These are phyloP conservation scores for Trametes elegans DNA, from an alignment of 768 basidiomycete species.

Conservation along the genomic window DNA sequence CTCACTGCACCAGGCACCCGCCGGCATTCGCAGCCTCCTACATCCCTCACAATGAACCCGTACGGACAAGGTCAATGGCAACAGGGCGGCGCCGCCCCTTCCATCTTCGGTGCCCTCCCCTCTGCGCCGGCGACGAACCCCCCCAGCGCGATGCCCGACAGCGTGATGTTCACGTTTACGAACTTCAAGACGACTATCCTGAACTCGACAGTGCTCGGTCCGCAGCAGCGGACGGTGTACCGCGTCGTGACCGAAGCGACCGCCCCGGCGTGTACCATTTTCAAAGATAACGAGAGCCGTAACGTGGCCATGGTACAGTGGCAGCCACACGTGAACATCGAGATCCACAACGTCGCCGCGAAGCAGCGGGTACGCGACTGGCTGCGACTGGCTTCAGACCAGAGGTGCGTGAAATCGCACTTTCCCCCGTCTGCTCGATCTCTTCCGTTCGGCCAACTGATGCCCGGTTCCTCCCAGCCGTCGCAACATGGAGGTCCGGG, in stretches of 20 bases:
- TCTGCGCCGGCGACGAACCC: slow-evolving; percentile 35
- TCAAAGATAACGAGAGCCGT: slow-evolving; percentile 47
- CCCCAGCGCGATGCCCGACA: slow-evolving; percentile 28
- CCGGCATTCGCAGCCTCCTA: neutral
- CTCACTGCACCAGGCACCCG: neutral
- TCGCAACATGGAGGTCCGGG: slow-evolving; percentile 51
- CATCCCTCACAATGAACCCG: slow-evolving; percentile 24
- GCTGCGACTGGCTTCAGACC: slow-evolving; percentile 51
- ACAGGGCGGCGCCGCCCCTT: slow-evolving; percentile 37
- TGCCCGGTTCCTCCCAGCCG: slow-evolving; percentile 13
- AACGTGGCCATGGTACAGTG: slow-evolving; percentile 59
- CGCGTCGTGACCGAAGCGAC: slow-evolving; percentile 48
- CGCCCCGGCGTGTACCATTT: slow-evolving; percentile 51
- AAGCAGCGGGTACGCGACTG: slow-evolving; percentile 53
- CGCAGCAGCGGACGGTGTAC: slow-evolving; percentile 47
- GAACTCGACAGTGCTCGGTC: slow-evolving; percentile 53
- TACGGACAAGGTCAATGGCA: slow-evolving; percentile 25
- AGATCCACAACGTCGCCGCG: slow-evolving; percentile 47
- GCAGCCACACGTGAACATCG: slow-evolving; percentile 47
- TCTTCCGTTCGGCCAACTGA: neutral
- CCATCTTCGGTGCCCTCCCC: slow-evolving; percentile 64
- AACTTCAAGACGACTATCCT: slow-evolving; percentile 50
- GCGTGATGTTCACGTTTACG: slow-evolving; percentile 48
- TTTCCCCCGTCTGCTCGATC: too few species aligned
- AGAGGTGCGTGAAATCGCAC: slow-evolving; percentile 34